Evolutionary conservation across 306 rosid species (phyloP).

Genomic region (Cyamopsis tetragonoloba): DNA sequence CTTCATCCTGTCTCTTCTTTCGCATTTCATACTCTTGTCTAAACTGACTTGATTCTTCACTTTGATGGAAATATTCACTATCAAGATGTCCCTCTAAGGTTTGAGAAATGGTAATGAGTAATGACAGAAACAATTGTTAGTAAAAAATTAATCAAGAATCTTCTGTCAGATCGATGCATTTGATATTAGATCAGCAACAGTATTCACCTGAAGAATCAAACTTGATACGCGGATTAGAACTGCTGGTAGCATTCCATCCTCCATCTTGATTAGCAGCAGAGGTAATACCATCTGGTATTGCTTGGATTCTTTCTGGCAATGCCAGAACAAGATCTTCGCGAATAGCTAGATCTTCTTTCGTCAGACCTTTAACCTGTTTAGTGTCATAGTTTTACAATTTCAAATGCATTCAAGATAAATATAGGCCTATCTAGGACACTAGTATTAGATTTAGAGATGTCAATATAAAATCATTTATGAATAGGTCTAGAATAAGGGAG

Average conservation of each 20-base stretch:
- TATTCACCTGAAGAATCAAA: slow-evolving; percentile 61
- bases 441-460: too few relatives aligned
- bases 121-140: slow-evolving; percentile 1
- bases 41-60: slow-evolving; percentile 73
- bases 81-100: slow-evolving; percentile 43
- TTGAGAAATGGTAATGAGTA: too few relatives aligned
- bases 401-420: slow-evolving; percentile 13
- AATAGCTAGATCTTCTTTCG: slow-evolving; percentile 56
- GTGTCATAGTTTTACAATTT: slow-evolving; percentile 3
- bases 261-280: slow-evolving; percentile 42
- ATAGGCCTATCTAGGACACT: too few relatives aligned
- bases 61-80: slow-evolving; percentile 50
- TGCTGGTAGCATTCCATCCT: slow-evolving; percentile 41
- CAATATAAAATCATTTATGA: too few relatives aligned
- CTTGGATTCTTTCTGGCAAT: slow-evolving; percentile 76
- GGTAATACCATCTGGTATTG: slow-evolving; percentile 68
- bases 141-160: neutral
- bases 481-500: neutral
- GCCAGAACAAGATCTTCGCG: slow-evolving; percentile 59
- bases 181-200: neutral
- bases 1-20: slow-evolving; percentile 89
- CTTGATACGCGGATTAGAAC: slow-evolving; percentile 50
- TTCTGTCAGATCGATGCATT: neutral
- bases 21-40: slow-evolving; percentile 79
- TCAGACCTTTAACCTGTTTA: slow-evolving; percentile 70